Conservation (phyloP, 306 rosid genomes). For the peach (Prunus persica) region DNA sequence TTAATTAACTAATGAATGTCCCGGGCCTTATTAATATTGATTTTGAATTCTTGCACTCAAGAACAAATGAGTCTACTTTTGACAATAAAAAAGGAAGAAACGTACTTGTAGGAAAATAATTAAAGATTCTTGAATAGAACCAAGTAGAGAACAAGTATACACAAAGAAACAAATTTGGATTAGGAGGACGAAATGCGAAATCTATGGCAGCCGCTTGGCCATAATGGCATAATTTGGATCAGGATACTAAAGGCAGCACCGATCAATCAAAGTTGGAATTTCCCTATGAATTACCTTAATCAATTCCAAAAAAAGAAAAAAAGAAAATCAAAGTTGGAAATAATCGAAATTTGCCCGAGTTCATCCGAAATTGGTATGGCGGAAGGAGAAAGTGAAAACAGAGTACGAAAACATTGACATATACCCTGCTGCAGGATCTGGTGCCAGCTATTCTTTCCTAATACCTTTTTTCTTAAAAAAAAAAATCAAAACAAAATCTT, state of each 20-base stretch:
- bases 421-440: neutral
- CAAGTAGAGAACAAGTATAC: neutral
- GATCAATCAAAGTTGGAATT: neutral
- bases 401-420: neutral
- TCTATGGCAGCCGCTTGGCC: constrained; percentile 5
- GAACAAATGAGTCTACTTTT: neutral
- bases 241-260: neutral
- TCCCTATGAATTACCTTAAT: neutral
- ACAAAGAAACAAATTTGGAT: neutral
- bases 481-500: neutral
- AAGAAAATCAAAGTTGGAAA: neutral
- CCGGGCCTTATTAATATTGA: neutral
- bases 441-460: neutral
- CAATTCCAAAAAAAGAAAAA: neutral
- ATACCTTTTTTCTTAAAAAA: neutral
- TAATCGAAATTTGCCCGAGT: neutral
- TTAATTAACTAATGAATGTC: neutral
- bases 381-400: neutral
- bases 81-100: neutral
- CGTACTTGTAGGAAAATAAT: neutral
- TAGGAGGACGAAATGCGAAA: neutral
- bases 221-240: neutral
- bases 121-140: neutral
- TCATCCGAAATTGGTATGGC: neutral
- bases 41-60: neutral